Evolutionary conservation across 1,139 yeast species (phyloP).

Genomic region (Lodderomyces margitis): DNA sequence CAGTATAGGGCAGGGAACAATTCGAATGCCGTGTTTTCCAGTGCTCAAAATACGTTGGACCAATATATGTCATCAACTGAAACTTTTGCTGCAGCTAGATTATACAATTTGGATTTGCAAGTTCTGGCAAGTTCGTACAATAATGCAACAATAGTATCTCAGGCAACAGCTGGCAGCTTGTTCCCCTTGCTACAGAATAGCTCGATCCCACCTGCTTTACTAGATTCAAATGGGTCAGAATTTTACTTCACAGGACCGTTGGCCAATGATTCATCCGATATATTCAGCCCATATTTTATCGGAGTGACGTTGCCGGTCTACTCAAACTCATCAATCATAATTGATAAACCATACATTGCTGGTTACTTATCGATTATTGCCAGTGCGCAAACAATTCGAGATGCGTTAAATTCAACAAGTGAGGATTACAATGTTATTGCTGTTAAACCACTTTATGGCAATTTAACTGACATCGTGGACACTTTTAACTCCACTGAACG

Average conservation of each 20-base stretch:
- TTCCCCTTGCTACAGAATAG: constrained; percentile 51
- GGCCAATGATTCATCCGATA: constrained; percentile 30
- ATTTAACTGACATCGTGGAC: constrained; percentile 13
- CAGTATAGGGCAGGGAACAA: constrained; percentile 70
- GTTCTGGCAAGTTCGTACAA: constrained; percentile 36
- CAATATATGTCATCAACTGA: constrained; percentile 65
- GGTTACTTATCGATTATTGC: constrained; percentile 74
- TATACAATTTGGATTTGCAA: constrained; percentile 57
- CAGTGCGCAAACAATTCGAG: constrained; percentile 51
- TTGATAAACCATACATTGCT: constrained; percentile 55
- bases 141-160: constrained; percentile 28
- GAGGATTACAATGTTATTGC: constrained; percentile 35
- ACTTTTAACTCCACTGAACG: constrained; percentile 7
- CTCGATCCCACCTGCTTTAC: constrained; percentile 39
- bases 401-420: constrained; percentile 48
- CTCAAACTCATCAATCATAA: constrained; percentile 68
- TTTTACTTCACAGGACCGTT: constrained; percentile 63
- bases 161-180: constrained; percentile 36
- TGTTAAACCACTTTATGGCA: constrained; percentile 29
- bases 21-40: constrained; percentile 39
- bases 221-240: constrained; percentile 21
- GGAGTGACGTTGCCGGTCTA: constrained; percentile 70
- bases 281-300: constrained; percentile 39
- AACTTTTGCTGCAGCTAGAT: constrained; percentile 60
- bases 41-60: constrained; percentile 47